Conservation (phyloP, 495 filamentous ascomycete genomes). For the Penicillium robsamsonii region DNA sequence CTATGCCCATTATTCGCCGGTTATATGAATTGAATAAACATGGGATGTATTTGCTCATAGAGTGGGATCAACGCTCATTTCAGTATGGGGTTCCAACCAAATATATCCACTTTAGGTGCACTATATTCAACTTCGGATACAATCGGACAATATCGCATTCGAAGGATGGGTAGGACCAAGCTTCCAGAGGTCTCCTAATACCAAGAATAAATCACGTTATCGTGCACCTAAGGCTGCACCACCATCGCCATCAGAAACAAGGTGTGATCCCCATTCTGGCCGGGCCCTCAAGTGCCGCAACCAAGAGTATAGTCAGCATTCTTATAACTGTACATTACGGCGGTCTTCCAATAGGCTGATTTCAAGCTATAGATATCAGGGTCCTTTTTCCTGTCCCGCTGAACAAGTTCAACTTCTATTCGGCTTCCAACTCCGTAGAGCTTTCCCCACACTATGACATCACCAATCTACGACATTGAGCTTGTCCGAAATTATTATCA, state of each 20-base stretch:
- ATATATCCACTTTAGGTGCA: background rate
- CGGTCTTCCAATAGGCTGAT: too few species aligned
- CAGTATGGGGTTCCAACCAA: background rate
- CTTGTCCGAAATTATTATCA: background rate
- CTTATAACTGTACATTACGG: too few species aligned
- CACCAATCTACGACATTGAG: background rate
- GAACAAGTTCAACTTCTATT: background rate
- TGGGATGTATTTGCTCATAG: background rate
- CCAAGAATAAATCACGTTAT: too few species aligned
- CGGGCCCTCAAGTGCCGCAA: too few species aligned
- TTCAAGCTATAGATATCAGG: too few species aligned
- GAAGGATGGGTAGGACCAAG: background rate
- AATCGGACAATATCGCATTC: background rate
- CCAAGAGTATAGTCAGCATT: too few species aligned
- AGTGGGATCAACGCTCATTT: background rate
- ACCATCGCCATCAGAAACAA: too few species aligned
- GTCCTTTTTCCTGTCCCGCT: too few species aligned
- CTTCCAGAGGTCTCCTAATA: background rate
- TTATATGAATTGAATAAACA: background rate
- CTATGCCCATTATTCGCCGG: background rate
- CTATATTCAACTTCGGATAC: background rate
- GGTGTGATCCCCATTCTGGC: too few species aligned
- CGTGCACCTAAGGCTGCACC: too few species aligned
- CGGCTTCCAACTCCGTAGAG: background rate
- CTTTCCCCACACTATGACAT: conserved; percentile 9